Evolutionary conservation across 2,329 filamentous ascomycete species (phyloP).

Genomic region (Monascus ruber): DNA sequence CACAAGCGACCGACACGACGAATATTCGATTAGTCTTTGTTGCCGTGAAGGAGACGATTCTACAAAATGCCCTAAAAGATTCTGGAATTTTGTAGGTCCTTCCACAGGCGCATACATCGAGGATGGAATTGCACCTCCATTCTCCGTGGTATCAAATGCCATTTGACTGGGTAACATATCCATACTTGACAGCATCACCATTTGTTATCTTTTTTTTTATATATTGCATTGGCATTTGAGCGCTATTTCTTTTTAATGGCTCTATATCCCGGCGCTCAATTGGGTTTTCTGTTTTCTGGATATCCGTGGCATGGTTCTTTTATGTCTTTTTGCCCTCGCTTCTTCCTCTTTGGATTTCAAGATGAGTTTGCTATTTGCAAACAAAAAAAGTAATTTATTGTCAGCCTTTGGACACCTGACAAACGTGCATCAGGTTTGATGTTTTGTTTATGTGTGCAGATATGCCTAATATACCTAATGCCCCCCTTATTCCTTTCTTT

Average conservation of each 20-base stretch:
- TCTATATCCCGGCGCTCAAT: constrained; percentile 12
- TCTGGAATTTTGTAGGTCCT: constrained; percentile 68
- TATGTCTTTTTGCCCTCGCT: constrained; percentile 1
- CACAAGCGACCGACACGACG: constrained; percentile 96
- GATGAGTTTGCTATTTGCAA: constrained; percentile 1
- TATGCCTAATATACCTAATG: too few relatives aligned
- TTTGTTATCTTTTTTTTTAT: constrained; percentile 3
- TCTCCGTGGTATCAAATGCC: not conserved
- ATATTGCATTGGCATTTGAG: constrained; percentile 13
- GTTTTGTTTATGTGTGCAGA: too few relatives aligned
- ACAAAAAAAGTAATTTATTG: too few relatives aligned
- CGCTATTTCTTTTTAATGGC: constrained; percentile 5
- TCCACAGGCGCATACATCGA: constrained; percentile 4
- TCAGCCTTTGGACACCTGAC: too few relatives aligned
- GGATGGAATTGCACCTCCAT: constrained; percentile 5
- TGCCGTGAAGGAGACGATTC: constrained; percentile 95
- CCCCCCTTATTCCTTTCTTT: too few relatives aligned
- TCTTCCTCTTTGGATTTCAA: constrained; percentile 5
- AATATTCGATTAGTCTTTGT: constrained; percentile 97
- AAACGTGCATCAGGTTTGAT: too few relatives aligned
- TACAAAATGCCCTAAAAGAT: constrained; percentile 96
- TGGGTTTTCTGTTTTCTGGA: constrained; percentile 8
- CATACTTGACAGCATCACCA: not conserved
- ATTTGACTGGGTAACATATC: too few relatives aligned
- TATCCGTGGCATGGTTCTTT: constrained; percentile 10